Conservation (phyloP, 1,284 basidiomycete species). For the Ceratobasidium sp. region DNA sequence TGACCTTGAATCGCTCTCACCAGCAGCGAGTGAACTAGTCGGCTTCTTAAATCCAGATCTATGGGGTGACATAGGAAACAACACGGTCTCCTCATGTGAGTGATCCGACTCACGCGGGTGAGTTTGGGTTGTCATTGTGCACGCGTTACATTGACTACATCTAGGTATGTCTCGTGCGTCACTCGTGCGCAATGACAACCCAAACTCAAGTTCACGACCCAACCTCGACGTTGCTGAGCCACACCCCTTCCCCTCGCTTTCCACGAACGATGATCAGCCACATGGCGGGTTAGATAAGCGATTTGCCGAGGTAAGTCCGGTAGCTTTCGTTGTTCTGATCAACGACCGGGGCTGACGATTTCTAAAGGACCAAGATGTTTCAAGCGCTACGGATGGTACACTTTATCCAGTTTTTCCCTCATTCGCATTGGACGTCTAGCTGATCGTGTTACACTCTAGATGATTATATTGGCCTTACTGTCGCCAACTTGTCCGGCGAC, state of each 20-base stretch:
- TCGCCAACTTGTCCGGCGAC: no score
- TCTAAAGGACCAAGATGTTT: neutral
- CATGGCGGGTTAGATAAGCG: neutral
- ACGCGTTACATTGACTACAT: neutral
- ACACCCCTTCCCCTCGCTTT: no score
- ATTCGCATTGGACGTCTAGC: neutral
- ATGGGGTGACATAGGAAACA: neutral
- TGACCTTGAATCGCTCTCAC: no score
- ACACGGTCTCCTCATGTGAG: neutral
- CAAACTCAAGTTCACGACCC: conserved; percentile 8
- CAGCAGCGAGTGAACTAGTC: no score
- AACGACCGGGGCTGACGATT: neutral
- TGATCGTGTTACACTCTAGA: no score
- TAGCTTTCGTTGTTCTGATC: no score
- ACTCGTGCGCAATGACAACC: conserved; percentile 13
- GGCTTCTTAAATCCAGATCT: no score
- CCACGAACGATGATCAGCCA: no score
- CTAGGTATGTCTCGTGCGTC: neutral
- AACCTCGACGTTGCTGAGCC: neutral
- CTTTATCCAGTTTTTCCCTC: neutral
- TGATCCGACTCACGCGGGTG: neutral
- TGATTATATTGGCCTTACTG: no score
- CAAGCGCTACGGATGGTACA: neutral
- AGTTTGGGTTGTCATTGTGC: conserved; percentile 26
- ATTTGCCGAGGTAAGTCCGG: neutral